A percentile compares a stretch with the other conserved stretches of the same genome.
Conservation (phyloP, 495 filamentous ascomycete species). For the Ramalina intermedia region DNA sequence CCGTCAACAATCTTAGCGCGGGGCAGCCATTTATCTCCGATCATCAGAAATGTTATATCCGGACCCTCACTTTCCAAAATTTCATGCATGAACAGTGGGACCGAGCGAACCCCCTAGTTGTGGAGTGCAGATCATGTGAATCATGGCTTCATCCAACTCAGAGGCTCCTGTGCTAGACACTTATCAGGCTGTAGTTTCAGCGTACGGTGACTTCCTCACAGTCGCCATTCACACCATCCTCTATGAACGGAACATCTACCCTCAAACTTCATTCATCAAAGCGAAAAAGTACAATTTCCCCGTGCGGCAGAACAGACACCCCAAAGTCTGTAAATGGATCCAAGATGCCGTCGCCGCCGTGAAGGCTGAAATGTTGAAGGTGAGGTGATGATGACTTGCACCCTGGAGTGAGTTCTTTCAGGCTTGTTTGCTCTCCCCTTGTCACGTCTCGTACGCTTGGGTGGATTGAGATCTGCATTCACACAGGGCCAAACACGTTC, state of each 20-base stretch:
- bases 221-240: slow-evolving; percentile 88
- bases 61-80: not conserved
- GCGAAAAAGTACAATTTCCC: slow-evolving; percentile 78
- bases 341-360: slow-evolving; percentile 67
- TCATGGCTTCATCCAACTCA: slow-evolving; percentile 12
- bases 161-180: slow-evolving; percentile 21
- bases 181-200: slow-evolving; percentile 35
- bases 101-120: not conserved
- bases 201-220: slow-evolving; percentile 66
- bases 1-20: not conserved
- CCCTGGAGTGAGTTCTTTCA: no score
- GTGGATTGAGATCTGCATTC: no score
- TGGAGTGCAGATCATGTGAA: not conserved
- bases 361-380: slow-evolving; percentile 56
- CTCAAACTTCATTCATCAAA: slow-evolving; percentile 61
- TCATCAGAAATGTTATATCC: not conserved
- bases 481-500: no score
- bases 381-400: slow-evolving; percentile 10
- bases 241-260: slow-evolving; percentile 76
- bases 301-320: slow-evolving; percentile 79
- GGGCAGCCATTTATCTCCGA: not conserved
- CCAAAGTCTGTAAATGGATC: slow-evolving; percentile 84
- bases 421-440: no score
- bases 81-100: not conserved
- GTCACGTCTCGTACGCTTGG: not conserved